phyloP scores from a whole-genome alignment of 768 basidiomycete species.

The Lenzites betulinus region DNA sequence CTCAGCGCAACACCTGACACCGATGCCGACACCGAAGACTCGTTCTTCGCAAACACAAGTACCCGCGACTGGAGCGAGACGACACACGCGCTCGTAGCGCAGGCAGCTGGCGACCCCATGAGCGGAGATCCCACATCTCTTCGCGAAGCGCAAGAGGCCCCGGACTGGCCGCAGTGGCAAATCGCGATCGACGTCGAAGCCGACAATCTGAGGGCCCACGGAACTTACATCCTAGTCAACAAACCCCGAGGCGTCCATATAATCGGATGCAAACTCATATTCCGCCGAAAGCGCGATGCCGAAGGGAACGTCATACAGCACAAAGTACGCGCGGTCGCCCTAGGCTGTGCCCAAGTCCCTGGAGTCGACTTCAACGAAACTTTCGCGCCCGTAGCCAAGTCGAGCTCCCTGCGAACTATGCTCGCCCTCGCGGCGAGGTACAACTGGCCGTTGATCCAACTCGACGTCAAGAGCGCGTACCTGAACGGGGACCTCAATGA shows the following conservation, averaged over 20 bases:
- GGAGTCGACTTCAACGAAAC: conserved; percentile 33
- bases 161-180: no score
- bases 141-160: conserved; percentile 27
- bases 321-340: conserved; percentile 30
- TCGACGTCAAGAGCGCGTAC: no score
- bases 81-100: background rate
- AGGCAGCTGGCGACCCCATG: background rate
- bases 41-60: background rate
- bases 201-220: background rate
- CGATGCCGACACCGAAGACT: background rate
- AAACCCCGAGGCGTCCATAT: conserved; percentile 10
- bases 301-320: conserved; percentile 21
- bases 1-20: background rate
- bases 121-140: background rate
- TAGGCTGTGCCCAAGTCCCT: conserved; percentile 35
- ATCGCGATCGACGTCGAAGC: conserved; percentile 20
- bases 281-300: conserved; percentile 30
- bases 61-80: no score
- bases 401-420: no score
- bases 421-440: no score
- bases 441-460: no score
- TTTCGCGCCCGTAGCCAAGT: no score
- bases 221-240: conserved; percentile 11
- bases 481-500: no score
- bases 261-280: conserved; percentile 25